Percentiles rank a stretch among this genome's conserved stretches.
phyloP scores from a whole-genome alignment of 1,284 basidiomycete species.

The Lignosus rhinocerotis region DNA sequence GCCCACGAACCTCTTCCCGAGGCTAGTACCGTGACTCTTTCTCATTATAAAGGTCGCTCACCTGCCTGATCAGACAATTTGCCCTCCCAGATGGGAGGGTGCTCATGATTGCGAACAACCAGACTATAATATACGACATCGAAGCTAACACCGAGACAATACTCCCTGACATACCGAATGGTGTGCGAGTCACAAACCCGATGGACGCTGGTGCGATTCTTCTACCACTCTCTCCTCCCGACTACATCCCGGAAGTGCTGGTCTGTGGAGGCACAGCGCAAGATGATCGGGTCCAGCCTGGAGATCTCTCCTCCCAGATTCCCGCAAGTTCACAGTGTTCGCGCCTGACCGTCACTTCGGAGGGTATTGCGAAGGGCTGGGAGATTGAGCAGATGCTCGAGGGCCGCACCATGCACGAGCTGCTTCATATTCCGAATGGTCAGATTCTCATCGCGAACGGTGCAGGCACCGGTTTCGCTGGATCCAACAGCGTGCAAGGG shows the following conservation, averaged over 20 bases:
- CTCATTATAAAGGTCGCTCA: neutral
- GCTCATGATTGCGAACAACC: constrained; percentile 46
- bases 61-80: constrained; percentile 12
- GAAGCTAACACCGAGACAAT: constrained; percentile 37
- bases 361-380: constrained; percentile 25
- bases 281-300: constrained; percentile 29
- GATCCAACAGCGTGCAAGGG: constrained; percentile 34
- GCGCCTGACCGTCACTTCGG: constrained; percentile 23
- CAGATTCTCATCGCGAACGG: constrained; percentile 51
- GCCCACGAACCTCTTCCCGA: constrained; percentile 26
- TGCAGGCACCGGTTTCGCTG: constrained; percentile 47
- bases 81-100: constrained; percentile 39
- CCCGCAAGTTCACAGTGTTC: constrained; percentile 44
- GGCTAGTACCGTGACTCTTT: constrained; percentile 11
- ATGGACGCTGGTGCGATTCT: constrained; percentile 46
- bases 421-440: constrained; percentile 54
- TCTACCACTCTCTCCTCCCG: constrained; percentile 45
- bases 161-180: constrained; percentile 47
- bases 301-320: constrained; percentile 38
- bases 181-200: constrained; percentile 43
- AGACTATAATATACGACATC: constrained; percentile 30
- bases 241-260: constrained; percentile 48
- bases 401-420: constrained; percentile 45
- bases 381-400: constrained; percentile 28
- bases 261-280: constrained; percentile 45